These are phyloP conservation scores for Chytridiales sp. DNA, from an alignment of 371 early-diverging fungal species.

Conservation along the genomic window DNA sequence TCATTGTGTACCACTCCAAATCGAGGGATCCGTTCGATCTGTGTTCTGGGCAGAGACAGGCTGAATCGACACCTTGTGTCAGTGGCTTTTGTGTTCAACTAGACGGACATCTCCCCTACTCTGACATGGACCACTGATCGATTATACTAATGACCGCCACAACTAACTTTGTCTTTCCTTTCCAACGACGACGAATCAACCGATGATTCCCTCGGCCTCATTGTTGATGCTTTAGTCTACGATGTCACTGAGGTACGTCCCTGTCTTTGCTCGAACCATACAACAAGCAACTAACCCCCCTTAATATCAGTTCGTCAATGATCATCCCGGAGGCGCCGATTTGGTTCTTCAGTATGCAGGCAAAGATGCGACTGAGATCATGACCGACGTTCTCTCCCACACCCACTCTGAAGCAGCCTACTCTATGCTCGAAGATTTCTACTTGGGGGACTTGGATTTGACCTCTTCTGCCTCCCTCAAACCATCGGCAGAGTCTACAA, in stretches of 20 bases:
- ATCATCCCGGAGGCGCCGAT: slow-evolving; percentile 76
- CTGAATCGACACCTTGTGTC: background rate
- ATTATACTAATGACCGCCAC: background rate
- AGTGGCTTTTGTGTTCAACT: background rate
- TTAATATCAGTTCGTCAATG: slow-evolving; percentile 61
- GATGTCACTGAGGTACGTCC: slow-evolving; percentile 62
- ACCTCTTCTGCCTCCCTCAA: background rate
- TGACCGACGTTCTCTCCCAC: slow-evolving; percentile 77
- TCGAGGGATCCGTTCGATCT: too few relatives aligned
- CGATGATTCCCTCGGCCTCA: slow-evolving; percentile 69
- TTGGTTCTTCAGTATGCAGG: slow-evolving; percentile 66
- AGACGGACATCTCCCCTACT: background rate
- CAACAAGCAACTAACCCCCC: background rate
- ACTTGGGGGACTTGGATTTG: slow-evolving; percentile 59
- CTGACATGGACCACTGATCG: background rate
- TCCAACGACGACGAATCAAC: too few relatives aligned
- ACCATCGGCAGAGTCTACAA: background rate
- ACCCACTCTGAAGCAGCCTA: slow-evolving; percentile 81
- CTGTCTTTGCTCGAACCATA: background rate
- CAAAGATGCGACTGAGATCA: slow-evolving; percentile 63
- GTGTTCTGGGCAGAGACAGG: background rate
- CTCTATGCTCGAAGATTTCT: slow-evolving; percentile 76
- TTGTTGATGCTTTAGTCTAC: slow-evolving; percentile 74
- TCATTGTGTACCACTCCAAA: too few relatives aligned
- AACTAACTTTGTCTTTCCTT: background rate